Evolutionary conservation across 129 eudicot genomes (phyloP).

Genomic region (Tagetes erecta): DNA sequence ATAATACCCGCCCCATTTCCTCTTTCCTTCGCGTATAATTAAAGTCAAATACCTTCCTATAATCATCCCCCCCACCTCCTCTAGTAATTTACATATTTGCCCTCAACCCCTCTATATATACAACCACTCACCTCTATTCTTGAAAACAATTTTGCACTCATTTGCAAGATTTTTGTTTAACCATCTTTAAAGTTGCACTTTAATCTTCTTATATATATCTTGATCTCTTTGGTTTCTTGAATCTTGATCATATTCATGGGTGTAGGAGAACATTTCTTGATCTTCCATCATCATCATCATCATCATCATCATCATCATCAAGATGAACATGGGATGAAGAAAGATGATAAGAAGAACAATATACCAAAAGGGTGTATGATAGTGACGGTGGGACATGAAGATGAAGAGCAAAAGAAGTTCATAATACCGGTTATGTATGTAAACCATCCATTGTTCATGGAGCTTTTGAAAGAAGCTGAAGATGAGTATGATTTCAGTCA

Average conservation of each 20-base stretch:
- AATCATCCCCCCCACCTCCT: conserved; percentile 3
- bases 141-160: neutral
- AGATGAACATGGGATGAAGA: conserved; percentile 36
- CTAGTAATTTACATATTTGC: conserved; percentile 9
- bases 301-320: conserved; percentile 33
- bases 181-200: conserved; percentile 50
- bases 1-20: conserved; percentile 19
- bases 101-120: conserved; percentile 16
- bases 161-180: conserved; percentile 34
- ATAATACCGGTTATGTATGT: conserved; percentile 75
- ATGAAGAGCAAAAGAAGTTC: conserved; percentile 71
- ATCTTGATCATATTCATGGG: conserved; percentile 45
- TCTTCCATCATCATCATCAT: conserved; percentile 50
- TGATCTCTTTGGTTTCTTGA: conserved; percentile 55
- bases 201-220: conserved; percentile 50
- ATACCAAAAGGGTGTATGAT: conserved; percentile 81
- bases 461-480: conserved; percentile 77
- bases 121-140: neutral
- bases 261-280: conserved; percentile 49
- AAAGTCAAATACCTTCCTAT: conserved; percentile 28
- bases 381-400: conserved; percentile 73
- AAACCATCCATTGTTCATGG: conserved; percentile 79
- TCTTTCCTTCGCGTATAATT: conserved; percentile 13
- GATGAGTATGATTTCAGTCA: conserved; percentile 78
- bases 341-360: conserved; percentile 37